phyloP scores from a whole-genome alignment of 306 rosid genomes.

The Clitoria ternatea region DNA sequence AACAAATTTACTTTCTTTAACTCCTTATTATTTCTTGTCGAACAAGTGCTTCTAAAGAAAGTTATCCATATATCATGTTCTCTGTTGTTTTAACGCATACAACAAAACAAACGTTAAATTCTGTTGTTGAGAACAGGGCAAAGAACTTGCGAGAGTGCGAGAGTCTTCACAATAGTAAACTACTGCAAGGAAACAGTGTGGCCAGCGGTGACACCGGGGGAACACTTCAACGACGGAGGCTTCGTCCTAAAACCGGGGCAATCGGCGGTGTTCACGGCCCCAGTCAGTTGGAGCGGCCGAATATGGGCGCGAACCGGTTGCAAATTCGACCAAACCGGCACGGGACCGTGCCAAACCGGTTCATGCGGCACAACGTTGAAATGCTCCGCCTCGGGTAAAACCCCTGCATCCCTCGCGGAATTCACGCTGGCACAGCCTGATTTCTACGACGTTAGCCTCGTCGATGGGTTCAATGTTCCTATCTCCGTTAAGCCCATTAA shows the following conservation, averaged over 20 bases:
- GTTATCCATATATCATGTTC: no score
- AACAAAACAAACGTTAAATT: not conserved
- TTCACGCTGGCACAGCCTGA: slow-evolving; percentile 58
- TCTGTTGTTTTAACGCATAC: no score
- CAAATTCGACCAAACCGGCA: slow-evolving; percentile 62
- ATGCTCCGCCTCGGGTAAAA: slow-evolving; percentile 56
- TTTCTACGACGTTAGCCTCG: slow-evolving; percentile 86
- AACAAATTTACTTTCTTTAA: no score
- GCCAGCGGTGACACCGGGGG: slow-evolving; percentile 78
- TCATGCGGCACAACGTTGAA: slow-evolving; percentile 56
- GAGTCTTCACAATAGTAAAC: slow-evolving; percentile 73
- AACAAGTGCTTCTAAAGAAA: no score
- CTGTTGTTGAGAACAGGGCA: slow-evolving; percentile 38
- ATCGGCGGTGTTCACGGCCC: slow-evolving; percentile 53
- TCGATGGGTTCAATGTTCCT: slow-evolving; percentile 86
- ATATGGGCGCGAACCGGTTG: slow-evolving; percentile 95
- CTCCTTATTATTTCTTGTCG: no score
- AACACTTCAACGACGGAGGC: slow-evolving; percentile 71
- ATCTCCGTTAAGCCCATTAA: slow-evolving; percentile 43
- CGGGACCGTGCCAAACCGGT: slow-evolving; percentile 64
- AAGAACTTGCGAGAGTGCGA: slow-evolving; percentile 45
- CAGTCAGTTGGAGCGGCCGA: slow-evolving; percentile 73
- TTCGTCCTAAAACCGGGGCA: slow-evolving; percentile 62
- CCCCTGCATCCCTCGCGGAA: slow-evolving; percentile 84
- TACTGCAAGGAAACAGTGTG: slow-evolving; percentile 80